Evolutionary conservation across 2,329 filamentous ascomycete species (phyloP).

Genomic region (Ophiocordyceps camponoti-floridani): DNA sequence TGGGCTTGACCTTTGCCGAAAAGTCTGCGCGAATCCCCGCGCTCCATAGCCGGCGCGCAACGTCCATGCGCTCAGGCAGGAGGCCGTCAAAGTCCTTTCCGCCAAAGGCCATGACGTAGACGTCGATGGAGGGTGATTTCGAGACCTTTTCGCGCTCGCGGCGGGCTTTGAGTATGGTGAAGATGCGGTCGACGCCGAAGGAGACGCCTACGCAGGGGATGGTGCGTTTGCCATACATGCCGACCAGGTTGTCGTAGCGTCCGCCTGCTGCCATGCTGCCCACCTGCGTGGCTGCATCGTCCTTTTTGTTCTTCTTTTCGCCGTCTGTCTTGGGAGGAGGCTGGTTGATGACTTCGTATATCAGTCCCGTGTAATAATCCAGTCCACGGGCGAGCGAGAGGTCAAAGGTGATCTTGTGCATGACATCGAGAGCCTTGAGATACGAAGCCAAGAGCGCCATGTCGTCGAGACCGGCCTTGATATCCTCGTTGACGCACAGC

Average conservation of each 20-base stretch:
- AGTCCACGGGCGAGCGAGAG: slow-evolving; percentile 76
- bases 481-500: slow-evolving; percentile 52
- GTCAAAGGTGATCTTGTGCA: slow-evolving; percentile 69
- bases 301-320: slow-evolving; percentile 30
- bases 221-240: slow-evolving; percentile 78
- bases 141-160: slow-evolving; percentile 41
- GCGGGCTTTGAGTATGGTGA: slow-evolving; percentile 71
- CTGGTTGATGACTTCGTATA: slow-evolving; percentile 77
- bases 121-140: slow-evolving; percentile 49
- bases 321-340: slow-evolving; percentile 10
- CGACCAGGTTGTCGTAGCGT: slow-evolving; percentile 81
- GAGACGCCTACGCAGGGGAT: slow-evolving; percentile 53
- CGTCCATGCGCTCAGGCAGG: slow-evolving; percentile 65
- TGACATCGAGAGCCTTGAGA: slow-evolving; percentile 56
- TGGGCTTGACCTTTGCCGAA: slow-evolving; percentile 77
- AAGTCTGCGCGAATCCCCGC: slow-evolving; percentile 76
- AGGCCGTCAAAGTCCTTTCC: slow-evolving; percentile 70
- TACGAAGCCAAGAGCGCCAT: slow-evolving; percentile 70
- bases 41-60: slow-evolving; percentile 64
- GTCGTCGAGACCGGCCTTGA: slow-evolving; percentile 65
- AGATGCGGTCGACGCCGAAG: slow-evolving; percentile 89
- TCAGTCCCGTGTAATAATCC: slow-evolving; percentile 85
- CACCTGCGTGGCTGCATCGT: slow-evolving; percentile 40
- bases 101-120: slow-evolving; percentile 89
- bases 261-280: slow-evolving; percentile 80